These are phyloP conservation scores for Astrocystis sublimbata DNA, from an alignment of 495 filamentous ascomycete species.

Conservation along the genomic window DNA sequence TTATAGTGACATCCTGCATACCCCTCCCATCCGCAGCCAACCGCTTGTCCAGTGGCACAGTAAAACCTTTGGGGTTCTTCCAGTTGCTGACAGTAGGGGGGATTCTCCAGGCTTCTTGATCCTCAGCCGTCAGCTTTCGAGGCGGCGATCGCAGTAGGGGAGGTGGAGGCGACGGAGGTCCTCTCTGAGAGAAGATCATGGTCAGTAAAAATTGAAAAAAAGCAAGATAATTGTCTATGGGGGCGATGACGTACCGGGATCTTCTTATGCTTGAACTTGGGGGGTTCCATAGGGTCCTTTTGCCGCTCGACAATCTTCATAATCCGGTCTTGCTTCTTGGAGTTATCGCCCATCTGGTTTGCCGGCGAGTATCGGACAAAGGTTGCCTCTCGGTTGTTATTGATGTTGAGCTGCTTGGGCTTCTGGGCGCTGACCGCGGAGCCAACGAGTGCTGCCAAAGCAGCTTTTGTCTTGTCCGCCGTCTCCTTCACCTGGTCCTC, in stretches of 20 bases:
- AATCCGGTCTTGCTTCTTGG: conserved; percentile 87
- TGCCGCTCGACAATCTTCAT: conserved; percentile 98
- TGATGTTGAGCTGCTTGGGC: conserved; percentile 87
- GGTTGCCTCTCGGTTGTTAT: conserved; percentile 76
- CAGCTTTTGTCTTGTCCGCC: conserved; percentile 84
- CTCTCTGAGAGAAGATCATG: conserved; percentile 37
- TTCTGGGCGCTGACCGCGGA: conserved; percentile 90
- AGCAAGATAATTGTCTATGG: too few species aligned
- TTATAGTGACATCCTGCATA: conserved; percentile 92
- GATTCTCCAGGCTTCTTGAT: conserved; percentile 96
- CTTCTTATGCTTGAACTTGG: conserved; percentile 98
- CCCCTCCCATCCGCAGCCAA: conserved; percentile 93
- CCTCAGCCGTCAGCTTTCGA: conserved; percentile 91
- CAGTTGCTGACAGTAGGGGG: conserved; percentile 94
- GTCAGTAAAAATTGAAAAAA: too few species aligned
- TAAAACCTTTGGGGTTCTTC: conserved; percentile 99
- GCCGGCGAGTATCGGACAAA: conserved; percentile 95
- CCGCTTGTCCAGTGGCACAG: conserved; percentile 93
- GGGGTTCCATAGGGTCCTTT: conserved; percentile 95
- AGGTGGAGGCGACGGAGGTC: conserved; percentile 88
- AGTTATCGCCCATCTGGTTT: conserved; percentile 93
- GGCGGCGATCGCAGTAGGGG: conserved; percentile 96
- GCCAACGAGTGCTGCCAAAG: conserved; percentile 76
- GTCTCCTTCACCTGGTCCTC: conserved; percentile 79
- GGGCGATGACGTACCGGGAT: conserved; percentile 68